Evolutionary conservation across 2,329 filamentous ascomycete species (phyloP).

Genomic region (Trichoderma koningii): DNA sequence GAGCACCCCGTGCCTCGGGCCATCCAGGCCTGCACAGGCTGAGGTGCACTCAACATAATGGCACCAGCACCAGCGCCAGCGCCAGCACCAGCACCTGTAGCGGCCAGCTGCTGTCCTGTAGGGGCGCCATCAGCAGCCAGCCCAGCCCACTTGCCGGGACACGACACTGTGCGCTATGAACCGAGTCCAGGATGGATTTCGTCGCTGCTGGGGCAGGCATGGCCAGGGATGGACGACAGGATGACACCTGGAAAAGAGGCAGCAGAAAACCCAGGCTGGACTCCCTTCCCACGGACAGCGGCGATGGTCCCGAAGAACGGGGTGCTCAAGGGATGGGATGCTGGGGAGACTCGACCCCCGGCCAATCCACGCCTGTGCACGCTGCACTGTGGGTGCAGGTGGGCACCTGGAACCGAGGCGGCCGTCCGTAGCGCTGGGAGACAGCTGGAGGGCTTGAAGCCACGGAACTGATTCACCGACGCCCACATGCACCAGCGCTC

Average conservation of each 20-base stretch:
- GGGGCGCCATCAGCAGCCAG: not conserved
- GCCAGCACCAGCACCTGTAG: no score
- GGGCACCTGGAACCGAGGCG: not conserved
- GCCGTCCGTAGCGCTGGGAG: conserved; percentile 2
- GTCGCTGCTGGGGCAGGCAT: not conserved
- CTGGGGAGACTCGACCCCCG: no score
- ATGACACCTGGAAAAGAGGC: not conserved
- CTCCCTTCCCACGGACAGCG: conserved; percentile 8
- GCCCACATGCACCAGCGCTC: not conserved
- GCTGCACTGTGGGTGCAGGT: not conserved
- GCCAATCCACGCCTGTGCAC: not conserved
- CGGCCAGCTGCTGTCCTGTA: not conserved
- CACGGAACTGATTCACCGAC: no score
- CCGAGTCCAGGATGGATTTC: not conserved
- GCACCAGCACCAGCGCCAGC: conserved; percentile 3
- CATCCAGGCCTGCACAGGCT: not conserved
- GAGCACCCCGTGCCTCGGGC: not conserved
- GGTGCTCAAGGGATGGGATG: conserved; percentile 11
- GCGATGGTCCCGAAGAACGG: conserved; percentile 26
- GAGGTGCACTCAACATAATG: no score
- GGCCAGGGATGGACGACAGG: conserved; percentile 5
- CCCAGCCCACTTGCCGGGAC: conserved; percentile 16
- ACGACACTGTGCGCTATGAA: not conserved
- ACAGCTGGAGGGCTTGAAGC: not conserved
- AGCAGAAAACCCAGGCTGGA: not conserved